Conservation (phyloP, 305 asterid species). For the Andrographis paniculata region DNA sequence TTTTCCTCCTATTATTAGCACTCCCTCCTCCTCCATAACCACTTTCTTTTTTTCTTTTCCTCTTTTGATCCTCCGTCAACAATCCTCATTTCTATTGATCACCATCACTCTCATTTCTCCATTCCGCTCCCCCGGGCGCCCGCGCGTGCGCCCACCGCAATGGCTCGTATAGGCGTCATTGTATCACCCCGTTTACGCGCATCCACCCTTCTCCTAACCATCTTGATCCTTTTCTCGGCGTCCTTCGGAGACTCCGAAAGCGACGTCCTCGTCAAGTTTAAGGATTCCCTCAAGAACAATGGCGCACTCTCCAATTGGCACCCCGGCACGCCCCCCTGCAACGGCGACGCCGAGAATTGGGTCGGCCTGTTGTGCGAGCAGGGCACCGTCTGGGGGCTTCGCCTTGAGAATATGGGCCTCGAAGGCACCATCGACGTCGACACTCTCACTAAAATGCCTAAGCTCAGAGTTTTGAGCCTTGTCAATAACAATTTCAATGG, state of each 20-base stretch:
- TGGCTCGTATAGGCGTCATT: background rate
- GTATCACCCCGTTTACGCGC: background rate
- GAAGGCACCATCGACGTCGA: conserved; percentile 43
- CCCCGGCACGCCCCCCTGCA: conserved; percentile 31
- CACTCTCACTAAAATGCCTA: conserved; percentile 28
- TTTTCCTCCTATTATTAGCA: too few relatives aligned
- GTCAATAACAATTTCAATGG: conserved; percentile 45
- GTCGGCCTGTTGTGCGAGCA: conserved; percentile 34
- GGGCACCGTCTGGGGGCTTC: conserved; percentile 38
- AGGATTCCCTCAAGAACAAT: conserved; percentile 29
- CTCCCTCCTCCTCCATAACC: too few relatives aligned
- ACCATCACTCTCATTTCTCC: background rate
- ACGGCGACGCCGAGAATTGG: conserved; percentile 34
- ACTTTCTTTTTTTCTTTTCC: background rate
- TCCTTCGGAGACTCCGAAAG: conserved; percentile 25
- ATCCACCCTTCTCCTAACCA: background rate
- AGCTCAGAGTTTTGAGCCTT: conserved; percentile 34
- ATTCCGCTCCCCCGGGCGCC: background rate
- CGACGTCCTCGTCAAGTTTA: conserved; percentile 37
- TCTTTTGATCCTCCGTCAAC: background rate
- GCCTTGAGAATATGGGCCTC: conserved; percentile 40
- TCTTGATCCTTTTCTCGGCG: conserved; percentile 8
- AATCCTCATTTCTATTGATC: background rate
- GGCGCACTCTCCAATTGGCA: conserved; percentile 34
- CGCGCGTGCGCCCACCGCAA: background rate